Base-by-base conservation (phyloP, 2,329 filamentous ascomycete genomes). In the Acrodontium crateriforme region DNA sequence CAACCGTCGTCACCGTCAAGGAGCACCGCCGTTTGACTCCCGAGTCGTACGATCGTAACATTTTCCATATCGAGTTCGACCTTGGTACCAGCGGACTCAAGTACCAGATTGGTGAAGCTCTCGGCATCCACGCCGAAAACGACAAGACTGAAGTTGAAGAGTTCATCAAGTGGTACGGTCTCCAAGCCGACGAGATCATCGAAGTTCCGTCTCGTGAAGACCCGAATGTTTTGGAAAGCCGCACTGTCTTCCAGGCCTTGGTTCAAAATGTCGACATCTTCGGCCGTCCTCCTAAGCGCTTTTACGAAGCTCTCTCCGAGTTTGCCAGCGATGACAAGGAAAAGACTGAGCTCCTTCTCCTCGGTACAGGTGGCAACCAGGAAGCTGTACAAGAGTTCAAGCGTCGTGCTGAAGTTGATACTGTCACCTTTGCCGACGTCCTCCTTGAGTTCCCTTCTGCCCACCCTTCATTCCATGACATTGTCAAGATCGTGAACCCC, bases 31-130 rank as follows among this genome's bases (percentile, higher is more conserved):
- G 89, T 39, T 70, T 98, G 30, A 98, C 89, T 0, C 89, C 89
- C 3, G 47, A 59, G 14, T 78, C 75, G 17, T 98, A 98, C 52
- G 85, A 95, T 56, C 83, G 89, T 45, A 94, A 98, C 67, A 95
- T 98, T 58, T 98, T 98, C 77, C 89, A 98, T 62, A 95, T 98
- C 38, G 89, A 98, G 59, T 98, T 98, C 48, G 89, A 95, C 50
- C 72, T 98, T 14, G 87, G 87, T 35, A 60, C 77, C 47, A 92
- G 87, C 18, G 87, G 85, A 20, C 73, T 98, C 39, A 93, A 73
- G 22, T 98, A 98, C 61, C 82, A 92, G 52, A 95, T 98, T 47
- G 89, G 89, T 32, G 89, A 98, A 62, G 89, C 89, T 25, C 75
- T 98, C 11, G 89, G 89, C 40, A 85, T 98, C 38, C 89, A 98